Evolutionary conservation across 139 green algal species (phyloP), one percentile per base, ranked within the genome.

Genomic region (Micractinium conductrix): DNA sequence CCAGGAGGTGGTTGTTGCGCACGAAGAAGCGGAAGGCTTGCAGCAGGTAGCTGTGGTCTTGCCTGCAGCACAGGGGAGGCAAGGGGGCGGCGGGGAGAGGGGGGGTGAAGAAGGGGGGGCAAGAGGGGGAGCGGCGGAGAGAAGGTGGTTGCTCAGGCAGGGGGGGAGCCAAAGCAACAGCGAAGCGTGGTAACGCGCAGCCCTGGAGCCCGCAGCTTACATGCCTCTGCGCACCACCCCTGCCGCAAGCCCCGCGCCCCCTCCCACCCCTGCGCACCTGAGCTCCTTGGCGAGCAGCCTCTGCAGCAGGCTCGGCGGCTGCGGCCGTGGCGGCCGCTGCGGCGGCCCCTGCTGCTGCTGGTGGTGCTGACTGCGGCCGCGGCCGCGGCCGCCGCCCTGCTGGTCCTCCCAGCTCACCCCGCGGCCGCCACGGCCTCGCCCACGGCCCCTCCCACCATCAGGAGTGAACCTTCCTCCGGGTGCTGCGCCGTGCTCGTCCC

Each of bases 11-110:
- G 83, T 92, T 85, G 87, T 94, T 94, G 60, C 78, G 78, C 22
- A 94, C 89, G 35, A 95, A 83, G 81, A 95, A 93, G 37, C 90
- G 85, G 80, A 94, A 89, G 78, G 78, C 81, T 70, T 93, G 91
- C 71, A 95, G 88, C 24, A 95, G 63, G 60, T 89, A 83, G 69
- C 84, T 92, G 75, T 86, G 74, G 53, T 93, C 92, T 10, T 48
- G 69, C 60, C 78, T 86, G 70, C 81, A 50, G 22, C 19, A 30
- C 6, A 30, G 8, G 16, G 24, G 12, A 58, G 21, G 24, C 21
- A 35, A 0, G n/a, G n/a, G 8, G 50, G 48, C 12, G 19, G 67
- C 14, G 17, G 33, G 55, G 55, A 17, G 37, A 3, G 0, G 38
- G 24, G 37, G 67, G 73, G 19, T 40, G 40, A 17, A n/a, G 8